Conservation (phyloP, 257 asterid species). For the Lycium ferocissimum region DNA sequence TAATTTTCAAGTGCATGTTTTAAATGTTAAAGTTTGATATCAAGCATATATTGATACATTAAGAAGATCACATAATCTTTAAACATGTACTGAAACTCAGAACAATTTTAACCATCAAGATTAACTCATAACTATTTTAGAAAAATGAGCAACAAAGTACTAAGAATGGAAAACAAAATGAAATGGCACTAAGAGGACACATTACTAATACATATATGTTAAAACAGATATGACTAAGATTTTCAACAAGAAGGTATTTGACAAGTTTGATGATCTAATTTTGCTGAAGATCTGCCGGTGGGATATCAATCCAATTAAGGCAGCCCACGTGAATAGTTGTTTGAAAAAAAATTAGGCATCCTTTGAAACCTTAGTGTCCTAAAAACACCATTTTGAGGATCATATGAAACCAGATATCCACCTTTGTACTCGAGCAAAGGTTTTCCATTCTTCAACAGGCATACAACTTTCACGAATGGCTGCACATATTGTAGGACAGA, state of each 20-base stretch:
- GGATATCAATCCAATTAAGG: slow-evolving; percentile 36
- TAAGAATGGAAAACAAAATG: too few relatives aligned
- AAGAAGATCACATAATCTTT: not conserved
- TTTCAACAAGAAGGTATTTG: not conserved
- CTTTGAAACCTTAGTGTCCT: slow-evolving; percentile 34
- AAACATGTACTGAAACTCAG: not conserved
- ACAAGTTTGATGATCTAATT: too few relatives aligned
- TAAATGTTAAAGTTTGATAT: too few relatives aligned
- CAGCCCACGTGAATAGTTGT: slow-evolving; percentile 49
- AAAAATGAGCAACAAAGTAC: too few relatives aligned
- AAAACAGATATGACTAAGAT: not conserved
- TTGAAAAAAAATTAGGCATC: slow-evolving; percentile 45
- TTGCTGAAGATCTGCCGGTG: too few relatives aligned
- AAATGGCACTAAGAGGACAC: too few relatives aligned
- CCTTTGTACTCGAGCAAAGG: slow-evolving; percentile 45
- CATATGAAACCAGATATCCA: slow-evolving; percentile 47
- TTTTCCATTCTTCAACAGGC: slow-evolving; percentile 46
- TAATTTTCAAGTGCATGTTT: too few relatives aligned
- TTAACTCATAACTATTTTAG: too few relatives aligned
- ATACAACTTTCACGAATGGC: slow-evolving; percentile 35
- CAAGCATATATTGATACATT: not conserved
- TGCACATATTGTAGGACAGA: slow-evolving; percentile 25
- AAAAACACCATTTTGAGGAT: slow-evolving; percentile 31
- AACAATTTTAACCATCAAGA: too few relatives aligned
- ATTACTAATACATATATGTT: too few relatives aligned